Base-by-base conservation (phyloP, 192 early-diverging fungal species). In the Umbelopsis isabellina region DNA sequence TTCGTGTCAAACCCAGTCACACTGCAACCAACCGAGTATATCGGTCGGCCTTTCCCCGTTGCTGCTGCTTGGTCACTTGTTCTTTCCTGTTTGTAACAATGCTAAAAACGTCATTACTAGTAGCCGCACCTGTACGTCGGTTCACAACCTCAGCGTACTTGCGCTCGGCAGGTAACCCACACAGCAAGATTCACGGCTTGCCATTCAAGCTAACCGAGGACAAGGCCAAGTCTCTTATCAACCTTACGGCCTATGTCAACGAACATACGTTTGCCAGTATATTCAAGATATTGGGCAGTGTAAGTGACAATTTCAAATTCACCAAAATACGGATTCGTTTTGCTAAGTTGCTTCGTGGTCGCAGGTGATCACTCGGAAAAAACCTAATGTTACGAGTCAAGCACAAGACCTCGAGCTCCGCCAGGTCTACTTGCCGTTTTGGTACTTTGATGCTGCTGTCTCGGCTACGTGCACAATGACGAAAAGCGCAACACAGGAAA, bases 261-360 rank as follows among this genome's bases (percentile, higher is more conserved):
- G 49, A 66, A 47, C 72, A 74, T 52, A 68, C 67, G 2, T 64
- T 79, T 13, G 41, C 52, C 15, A 66, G 68, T 22, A 41, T 73
- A 4, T 79, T 79, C 69, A 79, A 74, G 49, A 71, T 79, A 5
- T 49, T 79, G 12, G 72, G 61, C 16, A 66, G 72, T 30, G 77
- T 74, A 68, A 71, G 67, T 58, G 37, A 2, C 27, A 13, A 7
- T 21, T 2, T 46, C 15, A 33, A n/a, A 44, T 0, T 30, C 18
- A 25, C 50, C 20, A 11, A 7, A 25, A 1, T 13, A 30, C 53
- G 35, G 46, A 37, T 61, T 22, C 1, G 7, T 9, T 22, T 18
- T 52, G 44, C 25, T 44, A 66, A 45, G 7, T 27, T 45, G 30
- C 13, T 15, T 45, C 21, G 5, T 6, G 35, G 41, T 15, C 13